Evolutionary conservation across 345 rosid genomes (phyloP).

Genomic region (Aquilaria sinensis): DNA sequence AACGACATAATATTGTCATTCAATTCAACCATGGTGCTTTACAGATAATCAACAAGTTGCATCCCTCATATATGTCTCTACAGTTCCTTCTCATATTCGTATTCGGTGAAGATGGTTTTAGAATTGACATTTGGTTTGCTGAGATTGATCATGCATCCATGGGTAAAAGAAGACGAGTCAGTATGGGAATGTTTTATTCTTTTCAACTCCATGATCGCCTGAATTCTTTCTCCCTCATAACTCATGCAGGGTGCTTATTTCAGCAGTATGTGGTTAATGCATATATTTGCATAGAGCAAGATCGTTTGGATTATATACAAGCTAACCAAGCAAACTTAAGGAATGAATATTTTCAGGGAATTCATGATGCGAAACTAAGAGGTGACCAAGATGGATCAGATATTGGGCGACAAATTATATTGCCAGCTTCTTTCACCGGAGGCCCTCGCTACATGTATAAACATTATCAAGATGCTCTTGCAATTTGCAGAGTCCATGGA

Average conservation of each 20-base stretch:
- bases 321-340: neutral
- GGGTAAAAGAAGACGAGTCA: neutral
- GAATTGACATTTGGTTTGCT: neutral
- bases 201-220: neutral
- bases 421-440: neutral
- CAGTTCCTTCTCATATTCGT: slow-evolving; percentile 3
- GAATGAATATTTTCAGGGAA: neutral
- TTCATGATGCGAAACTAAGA: neutral
- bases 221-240: neutral
- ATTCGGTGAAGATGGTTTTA: slow-evolving; percentile 9
- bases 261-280: slow-evolving; percentile 6
- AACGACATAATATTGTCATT: neutral
- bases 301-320: neutral
- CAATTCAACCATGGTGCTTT: neutral
- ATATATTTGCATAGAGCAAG: slow-evolving; percentile 5
- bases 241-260: neutral
- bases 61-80: slow-evolving; percentile 6
- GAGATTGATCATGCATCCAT: neutral
- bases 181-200: neutral
- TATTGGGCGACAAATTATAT: neutral
- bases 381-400: neutral
- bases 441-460: neutral
- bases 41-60: neutral
- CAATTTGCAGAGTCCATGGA: too few species aligned
- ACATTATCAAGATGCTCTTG: slow-evolving; percentile 8